Conservation (phyloP, 306 rosid species). For the Betula pendula region DNA sequence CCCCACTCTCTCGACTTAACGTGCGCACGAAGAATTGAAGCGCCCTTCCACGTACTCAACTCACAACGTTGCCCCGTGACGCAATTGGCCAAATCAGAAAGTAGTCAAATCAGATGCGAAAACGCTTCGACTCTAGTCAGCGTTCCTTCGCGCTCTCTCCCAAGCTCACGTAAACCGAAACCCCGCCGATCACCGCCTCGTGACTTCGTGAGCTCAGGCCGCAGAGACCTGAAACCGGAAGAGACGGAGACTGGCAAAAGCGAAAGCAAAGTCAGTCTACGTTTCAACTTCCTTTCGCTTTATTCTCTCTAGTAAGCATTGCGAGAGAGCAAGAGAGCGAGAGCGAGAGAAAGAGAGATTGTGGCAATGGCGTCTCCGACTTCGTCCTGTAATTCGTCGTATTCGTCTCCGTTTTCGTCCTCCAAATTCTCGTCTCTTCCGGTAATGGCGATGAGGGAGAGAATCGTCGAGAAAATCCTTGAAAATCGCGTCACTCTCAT, state of each 20-base stretch:
- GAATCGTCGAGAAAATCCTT: conserved; percentile 70
- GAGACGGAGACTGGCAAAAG: neutral
- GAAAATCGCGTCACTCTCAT: conserved; percentile 88
- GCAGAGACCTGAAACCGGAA: neutral
- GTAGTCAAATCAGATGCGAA: neutral
- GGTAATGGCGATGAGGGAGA: conserved; percentile 54
- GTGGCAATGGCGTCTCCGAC: conserved; percentile 52
- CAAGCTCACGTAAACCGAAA: conserved; percentile 22
- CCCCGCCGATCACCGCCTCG: neutral
- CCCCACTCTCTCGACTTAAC: conserved; percentile 7
- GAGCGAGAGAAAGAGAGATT: neutral
- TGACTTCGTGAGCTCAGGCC: neutral
- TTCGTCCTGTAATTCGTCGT: conserved; percentile 31
- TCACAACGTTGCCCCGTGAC: neutral
- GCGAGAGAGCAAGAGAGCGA: conserved; percentile 8
- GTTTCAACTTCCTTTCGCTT: no score
- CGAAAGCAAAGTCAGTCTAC: neutral
- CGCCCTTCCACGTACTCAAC: conserved; percentile 2
- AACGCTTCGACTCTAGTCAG: neutral
- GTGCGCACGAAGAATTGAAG: conserved; percentile 15
- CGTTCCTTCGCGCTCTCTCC: neutral
- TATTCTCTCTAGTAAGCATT: neutral
- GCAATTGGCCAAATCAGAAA: conserved; percentile 19
- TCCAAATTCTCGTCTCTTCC: conserved; percentile 61
- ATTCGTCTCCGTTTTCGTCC: conserved; percentile 28